Base-by-base conservation (phyloP, 1,284 basidiomycete species). In the Ustilago hordei region DNA sequence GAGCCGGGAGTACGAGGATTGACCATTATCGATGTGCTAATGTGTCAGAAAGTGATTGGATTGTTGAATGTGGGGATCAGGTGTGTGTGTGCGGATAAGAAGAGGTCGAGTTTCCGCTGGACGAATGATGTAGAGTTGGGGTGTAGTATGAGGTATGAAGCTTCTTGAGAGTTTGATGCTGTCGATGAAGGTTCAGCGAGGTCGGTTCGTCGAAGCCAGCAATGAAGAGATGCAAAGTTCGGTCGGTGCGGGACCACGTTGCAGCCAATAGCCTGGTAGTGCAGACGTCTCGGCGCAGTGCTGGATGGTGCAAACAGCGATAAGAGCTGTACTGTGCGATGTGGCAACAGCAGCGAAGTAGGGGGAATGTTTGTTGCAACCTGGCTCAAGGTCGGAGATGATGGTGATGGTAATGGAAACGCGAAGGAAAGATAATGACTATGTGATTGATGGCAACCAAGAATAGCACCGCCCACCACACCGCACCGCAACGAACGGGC, bases 1-100 rank as follows among this genome's bases (percentile, higher is more conserved):
- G 69, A 63, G 56, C 80, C 81, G 23, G 80, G 80, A 19, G 61
- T 69, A 31, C 80, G 75, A 63, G 80, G 59, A 60, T 83, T 83
- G 64, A 85, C 83, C 83, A 85, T 84, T 58, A 41, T 47, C 4
- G 48, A 8, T 32, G 34, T 11, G 12, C 48, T 50, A 50, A 1
- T 50, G 11, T 52, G 4, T 23, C 8, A 15, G 15, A 2, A 31
- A 19, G 52, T 28, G 48, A 31, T 11, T 31, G 1, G 28, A 9
- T 19, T 23, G n/a, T 31, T 4, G 48, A 50, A 12, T 28, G 48
- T 3, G 8, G 13, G 9, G 15, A 39, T 31, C 8, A n/a, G 31
- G n/a, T 23, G 23, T 32, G 4, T 50, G n/a, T 28, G 8, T 17
- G 48, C n/a, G 13, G 43, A 19, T 45, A 45, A 8, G 43, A 2